Base-by-base conservation (phyloP, 345 rosid species). In the Gossypium stocksii region DNA sequence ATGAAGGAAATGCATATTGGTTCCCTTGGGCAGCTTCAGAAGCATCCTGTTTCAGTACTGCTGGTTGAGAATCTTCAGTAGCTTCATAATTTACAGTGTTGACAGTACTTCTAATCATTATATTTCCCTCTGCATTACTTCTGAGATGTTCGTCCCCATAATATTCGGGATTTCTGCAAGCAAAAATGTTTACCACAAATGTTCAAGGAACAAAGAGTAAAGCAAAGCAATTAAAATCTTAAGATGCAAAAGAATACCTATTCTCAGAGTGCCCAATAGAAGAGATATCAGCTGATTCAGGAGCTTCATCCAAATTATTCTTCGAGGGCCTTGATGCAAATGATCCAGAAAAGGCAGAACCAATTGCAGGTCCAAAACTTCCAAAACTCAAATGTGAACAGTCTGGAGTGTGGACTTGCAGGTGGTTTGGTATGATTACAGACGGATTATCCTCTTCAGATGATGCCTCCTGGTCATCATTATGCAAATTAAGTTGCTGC, bases 361-460 rank as follows among this genome's bases (percentile, higher is more conserved):
- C 73, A 59, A 83, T 67, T 52, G 83, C 89, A 76, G 95, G 48
- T 82, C 93, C 96, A 85, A 95, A 95, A 75, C 97, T 95, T 66
- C 99, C 99, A 77, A 95, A 95, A 82, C 97, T 93, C 87, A 95
- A 86, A 82, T 91, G 98, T 1, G 93, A 86, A 85, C 98, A 93
- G 52, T 90, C 97, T 43, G 83, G 81, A 44, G 89, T 72, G 77
- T 95, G 92, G 75, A 93, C 88, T 84, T 89, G 93, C 74, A 95
- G 86, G 82, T 95, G 99, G 81, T 88, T 85, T 70, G 99, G 99
- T 76, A 95, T 93, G 60, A 95, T 88, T 49, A 95, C 97, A 78
- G 89, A 82, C 54, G 92, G 97, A 74, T 74, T 85, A 66, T 87
- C 90, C 75, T 88, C 97, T 80, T 88, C 97, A 71, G 83, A 80